A percentile compares a stretch with the other conserved stretches of the same genome.
Conservation (phyloP, 2,329 filamentous ascomycete species). For the Pseudocercospora fuligena region DNA sequence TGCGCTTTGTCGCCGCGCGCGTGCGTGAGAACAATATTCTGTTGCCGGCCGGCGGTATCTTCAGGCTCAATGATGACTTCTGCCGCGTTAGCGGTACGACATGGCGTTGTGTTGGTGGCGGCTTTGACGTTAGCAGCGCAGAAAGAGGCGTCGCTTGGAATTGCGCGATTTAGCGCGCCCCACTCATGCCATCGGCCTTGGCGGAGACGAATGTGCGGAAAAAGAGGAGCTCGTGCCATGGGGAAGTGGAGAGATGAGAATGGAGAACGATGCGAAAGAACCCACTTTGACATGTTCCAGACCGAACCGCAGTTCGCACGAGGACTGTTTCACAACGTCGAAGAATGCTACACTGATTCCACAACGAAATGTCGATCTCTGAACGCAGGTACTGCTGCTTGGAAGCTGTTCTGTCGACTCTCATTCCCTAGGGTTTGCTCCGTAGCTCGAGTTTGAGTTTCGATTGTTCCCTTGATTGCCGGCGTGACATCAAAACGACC, state of each 20-base stretch:
- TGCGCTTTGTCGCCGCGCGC: background rate
- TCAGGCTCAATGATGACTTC: background rate
- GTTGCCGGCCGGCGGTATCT: background rate
- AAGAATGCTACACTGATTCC: background rate
- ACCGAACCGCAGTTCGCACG: background rate
- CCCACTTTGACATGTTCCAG: background rate
- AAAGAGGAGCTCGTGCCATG: background rate
- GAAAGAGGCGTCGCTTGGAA: background rate
- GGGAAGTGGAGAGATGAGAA: background rate
- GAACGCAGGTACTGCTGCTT: background rate
- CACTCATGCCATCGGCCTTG: background rate
- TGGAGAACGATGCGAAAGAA: background rate
- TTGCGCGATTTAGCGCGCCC: background rate
- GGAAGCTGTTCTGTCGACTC: background rate
- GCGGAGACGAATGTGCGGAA: background rate
- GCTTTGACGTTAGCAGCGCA: background rate
- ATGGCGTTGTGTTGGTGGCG: background rate
- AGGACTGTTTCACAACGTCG: background rate
- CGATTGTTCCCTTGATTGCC: background rate
- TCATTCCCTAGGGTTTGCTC: background rate
- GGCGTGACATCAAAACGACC: constrained; percentile 3
- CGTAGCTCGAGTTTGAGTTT: background rate
- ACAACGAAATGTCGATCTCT: background rate
- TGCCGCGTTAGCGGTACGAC: background rate
- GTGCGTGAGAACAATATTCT: background rate